A percentile compares a stretch with the other conserved stretches of the same genome.
Conservation (phyloP, 345 rosid genomes). For the Anacardium occidentale region DNA sequence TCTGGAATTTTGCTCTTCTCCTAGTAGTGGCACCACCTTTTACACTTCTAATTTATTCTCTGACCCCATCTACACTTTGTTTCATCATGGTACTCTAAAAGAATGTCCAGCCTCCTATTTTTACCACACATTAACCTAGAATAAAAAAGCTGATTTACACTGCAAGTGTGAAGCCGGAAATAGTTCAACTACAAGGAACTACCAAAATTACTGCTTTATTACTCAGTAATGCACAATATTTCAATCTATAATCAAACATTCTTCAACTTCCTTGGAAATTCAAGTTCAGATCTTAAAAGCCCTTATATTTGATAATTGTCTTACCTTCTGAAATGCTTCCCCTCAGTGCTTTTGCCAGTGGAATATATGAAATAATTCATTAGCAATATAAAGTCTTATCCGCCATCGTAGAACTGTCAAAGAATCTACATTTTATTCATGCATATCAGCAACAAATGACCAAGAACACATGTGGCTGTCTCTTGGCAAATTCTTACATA, state of each 20-base stretch:
- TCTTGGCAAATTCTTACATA: background rate
- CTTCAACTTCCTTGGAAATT: background rate
- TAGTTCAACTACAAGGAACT: background rate
- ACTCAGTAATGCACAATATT: background rate
- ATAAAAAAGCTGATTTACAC: background rate
- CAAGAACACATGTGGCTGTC: background rate
- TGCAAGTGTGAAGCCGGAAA: background rate
- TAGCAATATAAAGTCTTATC: background rate
- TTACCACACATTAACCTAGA: background rate
- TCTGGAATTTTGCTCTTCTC: background rate
- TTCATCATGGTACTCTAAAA: background rate
- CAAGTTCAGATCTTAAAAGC: background rate
- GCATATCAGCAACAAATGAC: background rate
- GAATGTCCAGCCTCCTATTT: background rate
- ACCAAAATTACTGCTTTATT: background rate
- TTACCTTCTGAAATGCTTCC: background rate
- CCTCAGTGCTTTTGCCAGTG: background rate
- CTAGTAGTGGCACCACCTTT: background rate
- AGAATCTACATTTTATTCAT: slow-evolving; percentile 3
- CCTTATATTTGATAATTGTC: background rate
- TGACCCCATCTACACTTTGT: too few species aligned
- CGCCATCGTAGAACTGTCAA: background rate
- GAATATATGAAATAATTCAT: background rate
- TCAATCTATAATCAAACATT: background rate
- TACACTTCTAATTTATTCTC: too few species aligned